Conservation (phyloP, 2,329 filamentous ascomycete species). For the Thielaviopsis musarum region DNA sequence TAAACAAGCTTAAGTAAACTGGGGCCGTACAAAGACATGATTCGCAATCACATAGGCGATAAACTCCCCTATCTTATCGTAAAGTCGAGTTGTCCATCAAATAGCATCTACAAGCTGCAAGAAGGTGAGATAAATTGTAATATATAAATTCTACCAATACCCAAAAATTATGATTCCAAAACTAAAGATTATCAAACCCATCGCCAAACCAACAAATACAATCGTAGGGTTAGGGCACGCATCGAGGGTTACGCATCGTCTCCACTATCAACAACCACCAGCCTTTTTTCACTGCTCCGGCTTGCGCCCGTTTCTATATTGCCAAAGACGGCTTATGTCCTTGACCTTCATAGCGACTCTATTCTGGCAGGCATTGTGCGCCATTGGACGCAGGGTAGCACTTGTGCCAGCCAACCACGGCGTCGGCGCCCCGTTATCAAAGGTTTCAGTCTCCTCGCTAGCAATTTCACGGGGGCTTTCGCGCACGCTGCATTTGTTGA, state of each 20-base stretch:
- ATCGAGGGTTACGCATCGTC: background rate
- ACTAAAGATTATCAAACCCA: background rate
- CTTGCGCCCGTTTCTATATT: constrained; percentile 41
- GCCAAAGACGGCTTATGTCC: constrained; percentile 45
- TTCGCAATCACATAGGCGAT: too few relatives aligned
- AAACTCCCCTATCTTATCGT: too few relatives aligned
- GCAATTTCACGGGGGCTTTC: constrained; percentile 14
- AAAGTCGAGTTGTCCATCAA: too few relatives aligned
- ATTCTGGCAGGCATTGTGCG: background rate
- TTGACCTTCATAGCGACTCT: constrained; percentile 31
- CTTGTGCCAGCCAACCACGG: constrained; percentile 6
- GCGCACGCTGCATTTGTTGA: constrained; percentile 22
- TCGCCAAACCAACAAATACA: background rate
- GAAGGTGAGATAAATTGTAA: too few relatives aligned
- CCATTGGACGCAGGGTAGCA: background rate
- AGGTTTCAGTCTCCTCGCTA: constrained; percentile 22
- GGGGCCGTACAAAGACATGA: too few relatives aligned
- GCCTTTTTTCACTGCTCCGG: constrained; percentile 23
- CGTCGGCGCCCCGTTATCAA: constrained; percentile 18
- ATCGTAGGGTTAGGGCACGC: background rate
- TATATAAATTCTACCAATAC: too few relatives aligned
- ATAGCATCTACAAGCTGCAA: too few relatives aligned
- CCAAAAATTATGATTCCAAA: background rate
- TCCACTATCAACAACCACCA: background rate
- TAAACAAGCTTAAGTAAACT: too few relatives aligned